These are phyloP conservation scores for Paecilomyces sp. DNA, from an alignment of 2,329 filamentous ascomycete genomes.

Conservation along the genomic window DNA sequence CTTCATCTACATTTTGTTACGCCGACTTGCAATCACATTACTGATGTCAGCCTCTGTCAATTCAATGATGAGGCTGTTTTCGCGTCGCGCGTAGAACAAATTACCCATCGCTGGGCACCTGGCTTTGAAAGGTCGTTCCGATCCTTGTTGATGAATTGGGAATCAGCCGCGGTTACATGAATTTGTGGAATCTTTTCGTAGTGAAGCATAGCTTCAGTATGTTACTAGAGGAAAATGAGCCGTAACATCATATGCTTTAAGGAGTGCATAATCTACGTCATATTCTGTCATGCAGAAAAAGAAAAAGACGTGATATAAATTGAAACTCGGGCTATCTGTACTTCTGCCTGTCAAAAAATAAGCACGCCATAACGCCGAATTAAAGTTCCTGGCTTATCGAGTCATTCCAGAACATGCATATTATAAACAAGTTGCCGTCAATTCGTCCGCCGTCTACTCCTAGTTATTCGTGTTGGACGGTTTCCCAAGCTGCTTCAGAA, in stretches of 20 bases:
- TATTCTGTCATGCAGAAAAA: not conserved
- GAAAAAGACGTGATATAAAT: not conserved
- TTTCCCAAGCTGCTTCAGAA: slow-evolving; percentile 71
- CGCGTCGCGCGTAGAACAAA: slow-evolving; percentile 61
- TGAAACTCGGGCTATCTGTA: not conserved
- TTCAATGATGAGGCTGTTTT: slow-evolving; percentile 54
- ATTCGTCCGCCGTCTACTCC: slow-evolving; percentile 36
- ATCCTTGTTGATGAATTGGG: slow-evolving; percentile 57
- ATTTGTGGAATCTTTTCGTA: not conserved
- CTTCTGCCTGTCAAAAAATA: not conserved
- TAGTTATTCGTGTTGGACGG: slow-evolving; percentile 44
- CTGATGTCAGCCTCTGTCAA: slow-evolving; percentile 48
- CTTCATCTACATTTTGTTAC: slow-evolving; percentile 35
- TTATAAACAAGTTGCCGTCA: slow-evolving; percentile 10
- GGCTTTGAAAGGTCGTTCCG: slow-evolving; percentile 58
- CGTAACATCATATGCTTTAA: not conserved
- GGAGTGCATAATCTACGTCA: not conserved
- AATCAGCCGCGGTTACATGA: slow-evolving; percentile 65
- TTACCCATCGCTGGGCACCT: slow-evolving; percentile 66
- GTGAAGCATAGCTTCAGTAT: not conserved
- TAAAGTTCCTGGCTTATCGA: not conserved
- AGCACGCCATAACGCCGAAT: not conserved
- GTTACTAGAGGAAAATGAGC: not conserved
- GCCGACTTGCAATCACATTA: slow-evolving; percentile 55
- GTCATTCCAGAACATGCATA: not conserved